Percentiles rank a stretch among this genome's conserved stretches.
These are phyloP conservation scores for Bruguiera sexangula DNA, from an alignment of 345 rosid genomes.

Conservation along the genomic window DNA sequence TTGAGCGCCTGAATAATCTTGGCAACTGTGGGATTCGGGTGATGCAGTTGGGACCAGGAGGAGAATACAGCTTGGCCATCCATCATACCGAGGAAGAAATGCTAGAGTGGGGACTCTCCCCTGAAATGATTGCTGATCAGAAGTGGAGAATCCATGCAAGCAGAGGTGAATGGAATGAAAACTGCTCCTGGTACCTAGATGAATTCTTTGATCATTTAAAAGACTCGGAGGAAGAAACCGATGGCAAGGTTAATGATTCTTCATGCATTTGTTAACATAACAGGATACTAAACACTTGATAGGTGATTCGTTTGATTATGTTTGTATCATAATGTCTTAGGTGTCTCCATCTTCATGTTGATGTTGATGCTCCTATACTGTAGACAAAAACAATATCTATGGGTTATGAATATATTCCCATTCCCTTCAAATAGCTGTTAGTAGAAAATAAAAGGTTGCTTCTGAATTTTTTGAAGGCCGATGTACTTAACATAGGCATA, in stretches of 20 bases:
- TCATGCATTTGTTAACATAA: background rate
- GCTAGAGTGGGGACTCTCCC: constrained; percentile 73
- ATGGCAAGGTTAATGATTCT: constrained; percentile 20
- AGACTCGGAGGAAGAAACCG: constrained; percentile 36
- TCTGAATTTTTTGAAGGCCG: no score
- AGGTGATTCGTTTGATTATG: no score
- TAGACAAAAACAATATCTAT: no score
- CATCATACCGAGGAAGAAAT: constrained; percentile 82
- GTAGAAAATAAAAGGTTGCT: no score
- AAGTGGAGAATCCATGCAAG: constrained; percentile 63
- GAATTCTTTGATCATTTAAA: constrained; percentile 54
- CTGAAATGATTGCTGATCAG: constrained; percentile 85
- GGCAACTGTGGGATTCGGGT: constrained; percentile 75
- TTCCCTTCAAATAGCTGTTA: no score
- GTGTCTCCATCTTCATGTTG: no score
- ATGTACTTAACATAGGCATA: no score
- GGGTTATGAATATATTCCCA: no score
- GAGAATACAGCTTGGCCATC: constrained; percentile 87
- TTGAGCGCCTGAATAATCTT: constrained; percentile 65
- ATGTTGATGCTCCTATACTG: no score
- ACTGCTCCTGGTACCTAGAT: constrained; percentile 63
- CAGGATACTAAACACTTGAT: no score
- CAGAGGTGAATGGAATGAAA: constrained; percentile 72
- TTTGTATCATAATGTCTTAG: no score
- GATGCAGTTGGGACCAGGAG: constrained; percentile 77